Conservation (phyloP, 331 rosid species). For the Arachis monticola region DNA sequence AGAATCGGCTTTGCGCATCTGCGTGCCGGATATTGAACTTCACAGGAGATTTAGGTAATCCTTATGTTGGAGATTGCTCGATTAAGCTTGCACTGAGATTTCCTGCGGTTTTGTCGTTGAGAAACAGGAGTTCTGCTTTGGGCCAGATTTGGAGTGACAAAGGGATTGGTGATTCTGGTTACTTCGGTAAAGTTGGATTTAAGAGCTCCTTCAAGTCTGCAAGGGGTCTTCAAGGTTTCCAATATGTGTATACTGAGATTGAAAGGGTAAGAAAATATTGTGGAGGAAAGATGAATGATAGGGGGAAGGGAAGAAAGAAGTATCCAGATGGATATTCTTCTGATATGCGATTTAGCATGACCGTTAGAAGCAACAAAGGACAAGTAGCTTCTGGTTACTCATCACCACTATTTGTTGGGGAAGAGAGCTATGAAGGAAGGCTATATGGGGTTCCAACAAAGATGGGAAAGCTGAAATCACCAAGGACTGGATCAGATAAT, state of each 20-base stretch:
- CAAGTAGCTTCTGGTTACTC: slow-evolving; percentile 64
- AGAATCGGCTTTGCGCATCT: slow-evolving; percentile 58
- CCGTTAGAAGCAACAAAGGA: slow-evolving; percentile 60
- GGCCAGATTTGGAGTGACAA: slow-evolving; percentile 76
- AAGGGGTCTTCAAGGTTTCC: slow-evolving; percentile 42
- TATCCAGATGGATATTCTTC: slow-evolving; percentile 68
- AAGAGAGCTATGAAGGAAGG: slow-evolving; percentile 44
- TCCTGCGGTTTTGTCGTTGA: slow-evolving; percentile 60
- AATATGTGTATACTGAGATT: slow-evolving; percentile 65
- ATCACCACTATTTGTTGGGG: slow-evolving; percentile 66
- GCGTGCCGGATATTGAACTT: slow-evolving; percentile 72
- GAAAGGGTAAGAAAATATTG: slow-evolving; percentile 52
- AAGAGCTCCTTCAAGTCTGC: slow-evolving; percentile 44
- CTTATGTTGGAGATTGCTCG: slow-evolving; percentile 71
- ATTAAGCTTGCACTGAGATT: slow-evolving; percentile 59
- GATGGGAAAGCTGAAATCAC: slow-evolving; percentile 27
- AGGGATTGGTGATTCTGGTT: slow-evolving; percentile 53
- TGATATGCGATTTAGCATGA: slow-evolving; percentile 70
- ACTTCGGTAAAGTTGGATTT: slow-evolving; percentile 61
- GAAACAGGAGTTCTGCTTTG: slow-evolving; percentile 56
- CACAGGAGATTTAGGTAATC: slow-evolving; percentile 46
- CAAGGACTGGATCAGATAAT: slow-evolving; percentile 22
- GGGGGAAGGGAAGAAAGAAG: slow-evolving; percentile 54
- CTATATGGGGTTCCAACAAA: slow-evolving; percentile 37
- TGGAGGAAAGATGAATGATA: slow-evolving; percentile 46